Percentiles rank a stretch among this genome's conserved stretches.
phyloP scores from a whole-genome alignment of 2,329 filamentous ascomycete genomes.

The Sclerotinia spermophila region DNA sequence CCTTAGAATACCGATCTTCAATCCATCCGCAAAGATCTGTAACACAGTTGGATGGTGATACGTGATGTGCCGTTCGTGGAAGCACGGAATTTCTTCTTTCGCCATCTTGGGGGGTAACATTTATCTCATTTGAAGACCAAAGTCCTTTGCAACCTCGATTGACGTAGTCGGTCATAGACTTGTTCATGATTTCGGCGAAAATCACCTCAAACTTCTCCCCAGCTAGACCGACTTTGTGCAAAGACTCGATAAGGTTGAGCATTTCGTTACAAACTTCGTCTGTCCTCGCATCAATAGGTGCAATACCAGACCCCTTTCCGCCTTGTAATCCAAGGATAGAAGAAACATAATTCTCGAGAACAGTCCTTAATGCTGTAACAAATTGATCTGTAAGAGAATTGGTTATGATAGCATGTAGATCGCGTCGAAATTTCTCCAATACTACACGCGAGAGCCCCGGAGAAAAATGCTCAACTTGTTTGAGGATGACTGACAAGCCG shows the following conservation, averaged over 20 bases:
- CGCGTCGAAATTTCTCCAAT: constrained; percentile 52
- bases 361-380: constrained; percentile 50
- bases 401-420: constrained; percentile 61
- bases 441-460: constrained; percentile 39
- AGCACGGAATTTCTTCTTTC: constrained; percentile 29
- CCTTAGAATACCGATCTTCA: constrained; percentile 60
- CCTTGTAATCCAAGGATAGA: constrained; percentile 43
- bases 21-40: constrained; percentile 63
- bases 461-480: constrained; percentile 42
- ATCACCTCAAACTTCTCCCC: constrained; percentile 67
- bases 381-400: constrained; percentile 57
- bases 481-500: constrained; percentile 48
- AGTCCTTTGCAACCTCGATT: constrained; percentile 58
- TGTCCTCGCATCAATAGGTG: constrained; percentile 21
- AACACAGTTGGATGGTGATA: constrained; percentile 52
- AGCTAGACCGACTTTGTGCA: constrained; percentile 63
- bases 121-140: constrained; percentile 43
- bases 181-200: constrained; percentile 68
- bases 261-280: constrained; percentile 49
- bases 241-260: constrained; percentile 52
- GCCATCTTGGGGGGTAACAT: constrained; percentile 3
- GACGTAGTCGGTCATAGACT: constrained; percentile 61
- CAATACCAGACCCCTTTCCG: background rate
- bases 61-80: constrained; percentile 35
- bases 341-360: constrained; percentile 52